Conservation (phyloP, 441 rosid genomes). For the Sinapis alba region DNA sequence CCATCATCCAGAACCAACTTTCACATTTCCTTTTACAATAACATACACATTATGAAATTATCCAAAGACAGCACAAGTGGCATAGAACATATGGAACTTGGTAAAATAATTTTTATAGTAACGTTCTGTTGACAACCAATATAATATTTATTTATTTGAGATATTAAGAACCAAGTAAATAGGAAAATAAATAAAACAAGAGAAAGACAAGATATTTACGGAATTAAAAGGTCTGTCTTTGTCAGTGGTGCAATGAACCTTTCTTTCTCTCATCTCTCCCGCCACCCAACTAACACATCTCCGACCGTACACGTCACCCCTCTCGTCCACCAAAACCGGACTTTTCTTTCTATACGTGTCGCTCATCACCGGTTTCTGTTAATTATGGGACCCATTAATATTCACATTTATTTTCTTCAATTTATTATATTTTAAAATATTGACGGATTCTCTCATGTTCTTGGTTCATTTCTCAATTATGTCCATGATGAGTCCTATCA, state of each 20-base stretch:
- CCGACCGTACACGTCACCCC: slow-evolving; percentile 43
- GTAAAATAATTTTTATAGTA: background rate
- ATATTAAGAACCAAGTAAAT: background rate
- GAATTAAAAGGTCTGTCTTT: slow-evolving; percentile 28
- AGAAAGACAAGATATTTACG: slow-evolving; percentile 41
- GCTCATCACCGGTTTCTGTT: slow-evolving; percentile 6
- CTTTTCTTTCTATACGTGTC: slow-evolving; percentile 36
- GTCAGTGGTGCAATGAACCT: slow-evolving; percentile 40
- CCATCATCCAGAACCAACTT: slow-evolving; percentile 22
- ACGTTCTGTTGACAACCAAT: slow-evolving; percentile 16
- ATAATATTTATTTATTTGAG: background rate
- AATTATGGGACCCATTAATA: slow-evolving; percentile 12
- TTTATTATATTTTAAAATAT: background rate
- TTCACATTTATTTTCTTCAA: background rate
- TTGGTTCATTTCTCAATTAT: slow-evolving; percentile 20
- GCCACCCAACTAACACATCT: slow-evolving; percentile 40
- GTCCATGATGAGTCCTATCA: background rate
- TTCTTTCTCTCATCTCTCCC: slow-evolving; percentile 23
- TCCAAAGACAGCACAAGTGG: slow-evolving; percentile 36
- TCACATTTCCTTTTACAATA: slow-evolving; percentile 15
- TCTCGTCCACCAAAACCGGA: slow-evolving; percentile 20
- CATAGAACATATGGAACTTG: slow-evolving; percentile 16
- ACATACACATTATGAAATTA: slow-evolving; percentile 25
- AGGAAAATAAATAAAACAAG: background rate
- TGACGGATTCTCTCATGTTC: slow-evolving; percentile 23